phyloP scores from a whole-genome alignment of 441 rosid genomes.

The Adansonia gregorii region DNA sequence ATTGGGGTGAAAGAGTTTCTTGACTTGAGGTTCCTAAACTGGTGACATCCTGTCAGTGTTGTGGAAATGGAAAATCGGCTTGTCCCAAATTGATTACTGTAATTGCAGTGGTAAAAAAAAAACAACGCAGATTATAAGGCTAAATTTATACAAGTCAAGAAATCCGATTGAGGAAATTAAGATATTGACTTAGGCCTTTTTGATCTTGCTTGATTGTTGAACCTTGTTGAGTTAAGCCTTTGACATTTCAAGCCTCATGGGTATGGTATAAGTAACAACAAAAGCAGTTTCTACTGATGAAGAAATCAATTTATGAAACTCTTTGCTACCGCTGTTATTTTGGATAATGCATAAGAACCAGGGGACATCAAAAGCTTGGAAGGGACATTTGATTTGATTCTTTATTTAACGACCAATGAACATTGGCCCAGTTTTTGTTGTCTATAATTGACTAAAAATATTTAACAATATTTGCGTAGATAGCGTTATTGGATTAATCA shows the following conservation, averaged over 20 bases:
- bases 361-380: too few species aligned
- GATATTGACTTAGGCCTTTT: background rate
- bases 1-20: background rate
- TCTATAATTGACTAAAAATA: background rate
- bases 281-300: background rate
- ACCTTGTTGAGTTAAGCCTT: background rate
- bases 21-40: too few species aligned
- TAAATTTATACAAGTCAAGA: background rate
- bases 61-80: background rate
- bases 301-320: background rate
- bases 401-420: background rate
- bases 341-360: too few species aligned
- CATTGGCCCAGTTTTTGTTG: background rate
- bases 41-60: too few species aligned
- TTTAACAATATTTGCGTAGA: background rate
- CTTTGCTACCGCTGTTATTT: too few species aligned
- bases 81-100: background rate
- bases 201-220: background rate
- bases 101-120: background rate
- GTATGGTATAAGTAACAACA: background rate
- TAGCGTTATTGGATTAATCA: too few species aligned
- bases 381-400: background rate
- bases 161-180: background rate
- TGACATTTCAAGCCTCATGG: background rate
- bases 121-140: background rate